Conservation (phyloP, 257 asterid species). For the Anisodus tanguticus region DNA sequence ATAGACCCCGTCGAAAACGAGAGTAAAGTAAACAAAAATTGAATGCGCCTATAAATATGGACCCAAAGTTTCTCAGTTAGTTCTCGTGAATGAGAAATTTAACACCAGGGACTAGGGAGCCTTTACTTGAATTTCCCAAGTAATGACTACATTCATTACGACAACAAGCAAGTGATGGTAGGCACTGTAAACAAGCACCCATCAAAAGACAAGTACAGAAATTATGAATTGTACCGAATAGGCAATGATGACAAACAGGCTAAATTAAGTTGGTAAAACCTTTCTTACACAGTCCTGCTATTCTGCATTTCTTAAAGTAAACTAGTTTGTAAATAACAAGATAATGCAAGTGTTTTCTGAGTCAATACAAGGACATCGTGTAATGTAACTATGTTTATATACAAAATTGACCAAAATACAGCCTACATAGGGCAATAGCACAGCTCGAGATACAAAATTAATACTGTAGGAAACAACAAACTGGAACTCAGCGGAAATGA, state of each 20-base stretch:
- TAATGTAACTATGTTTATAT: conserved; percentile 19
- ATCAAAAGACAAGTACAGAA: too few relatives aligned
- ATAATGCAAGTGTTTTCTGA: conserved; percentile 11
- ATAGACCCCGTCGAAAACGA: neutral
- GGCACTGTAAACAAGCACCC: neutral
- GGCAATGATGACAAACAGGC: neutral
- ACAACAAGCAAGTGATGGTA: neutral
- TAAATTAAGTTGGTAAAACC: neutral
- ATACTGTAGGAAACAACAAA: neutral
- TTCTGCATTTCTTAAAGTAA: neutral
- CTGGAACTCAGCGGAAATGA: conserved; percentile 10
- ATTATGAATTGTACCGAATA: neutral
- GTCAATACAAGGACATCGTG: neutral
- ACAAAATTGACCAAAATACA: conserved; percentile 23
- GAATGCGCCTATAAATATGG: neutral
- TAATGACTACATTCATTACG: neutral
- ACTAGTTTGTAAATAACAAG: neutral
- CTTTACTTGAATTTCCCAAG: neutral
- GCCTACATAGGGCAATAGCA: conserved; percentile 18
- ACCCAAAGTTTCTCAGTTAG: neutral
- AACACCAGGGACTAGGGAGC: neutral
- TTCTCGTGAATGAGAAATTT: conserved; percentile 20
- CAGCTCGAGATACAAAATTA: conserved; percentile 4
- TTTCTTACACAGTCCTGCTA: neutral
- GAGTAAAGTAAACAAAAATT: neutral